These are phyloP conservation scores for Hypoxylon sp. DNA, from an alignment of 2,329 filamentous ascomycete genomes.

Conservation along the genomic window DNA sequence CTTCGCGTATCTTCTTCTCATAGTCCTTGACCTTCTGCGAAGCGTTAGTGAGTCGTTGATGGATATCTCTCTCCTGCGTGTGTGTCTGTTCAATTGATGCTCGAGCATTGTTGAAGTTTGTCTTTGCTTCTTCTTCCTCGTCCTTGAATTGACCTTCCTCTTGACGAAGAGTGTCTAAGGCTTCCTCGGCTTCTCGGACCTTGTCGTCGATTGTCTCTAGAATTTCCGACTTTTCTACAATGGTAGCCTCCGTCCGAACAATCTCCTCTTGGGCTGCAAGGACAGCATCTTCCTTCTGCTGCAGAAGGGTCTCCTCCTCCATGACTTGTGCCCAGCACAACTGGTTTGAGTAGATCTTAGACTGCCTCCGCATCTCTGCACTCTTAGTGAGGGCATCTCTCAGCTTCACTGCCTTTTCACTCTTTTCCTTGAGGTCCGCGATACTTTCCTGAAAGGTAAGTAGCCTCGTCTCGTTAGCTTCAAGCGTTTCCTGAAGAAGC, in stretches of 20 bases:
- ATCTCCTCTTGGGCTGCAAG: conserved; percentile 56
- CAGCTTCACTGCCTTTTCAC: conserved; percentile 74
- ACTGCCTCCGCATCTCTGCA: conserved; percentile 73
- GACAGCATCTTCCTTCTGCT: conserved; percentile 52
- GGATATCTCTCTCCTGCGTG: conserved; percentile 76
- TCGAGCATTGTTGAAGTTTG: conserved; percentile 67
- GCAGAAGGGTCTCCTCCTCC: conserved; percentile 75
- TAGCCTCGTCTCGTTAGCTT: conserved; percentile 78
- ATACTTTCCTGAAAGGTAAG: conserved; percentile 74
- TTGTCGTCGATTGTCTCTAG: conserved; percentile 64
- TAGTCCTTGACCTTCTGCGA: conserved; percentile 63
- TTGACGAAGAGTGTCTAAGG: conserved; percentile 60
- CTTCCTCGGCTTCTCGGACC: conserved; percentile 57
- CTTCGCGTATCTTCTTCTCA: conserved; percentile 66
- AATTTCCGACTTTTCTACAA: conserved; percentile 64
- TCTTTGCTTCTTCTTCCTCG: conserved; percentile 64
- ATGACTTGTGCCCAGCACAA: conserved; percentile 91
- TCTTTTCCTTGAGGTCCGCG: conserved; percentile 69
- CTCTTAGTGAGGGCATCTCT: conserved; percentile 77
- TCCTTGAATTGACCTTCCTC: conserved; percentile 65
- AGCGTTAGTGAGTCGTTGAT: conserved; percentile 69
- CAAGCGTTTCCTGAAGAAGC: conserved; percentile 83
- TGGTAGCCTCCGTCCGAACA: conserved; percentile 52
- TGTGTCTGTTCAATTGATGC: conserved; percentile 69
- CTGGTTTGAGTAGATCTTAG: conserved; percentile 73